Percentiles rank a stretch among this genome's conserved stretches.
Evolutionary conservation across 139 green algal species (phyloP).

Genomic region (Asterochloris sp.): DNA sequence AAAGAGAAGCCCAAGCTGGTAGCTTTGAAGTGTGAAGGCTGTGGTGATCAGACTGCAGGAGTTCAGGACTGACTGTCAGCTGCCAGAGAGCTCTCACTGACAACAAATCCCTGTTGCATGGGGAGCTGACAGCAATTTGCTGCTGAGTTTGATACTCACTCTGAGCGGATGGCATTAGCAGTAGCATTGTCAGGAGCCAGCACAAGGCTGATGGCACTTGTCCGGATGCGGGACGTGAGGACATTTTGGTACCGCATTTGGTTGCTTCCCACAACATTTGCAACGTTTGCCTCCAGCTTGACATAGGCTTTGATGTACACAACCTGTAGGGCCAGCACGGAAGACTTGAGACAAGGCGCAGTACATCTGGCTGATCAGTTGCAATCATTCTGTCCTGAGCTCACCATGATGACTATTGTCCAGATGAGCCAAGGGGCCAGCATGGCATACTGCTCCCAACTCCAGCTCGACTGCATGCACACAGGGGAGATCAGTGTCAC

Average conservation of each 20-base stretch:
- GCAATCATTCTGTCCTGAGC: not conserved
- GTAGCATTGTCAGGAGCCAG: not conserved
- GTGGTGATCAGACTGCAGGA: not conserved
- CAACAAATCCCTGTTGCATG: not conserved
- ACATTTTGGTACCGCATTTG: not conserved
- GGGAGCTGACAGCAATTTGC: not conserved
- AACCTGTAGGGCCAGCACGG: not conserved
- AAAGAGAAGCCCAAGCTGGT: no score
- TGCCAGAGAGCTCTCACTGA: not conserved
- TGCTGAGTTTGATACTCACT: not conserved
- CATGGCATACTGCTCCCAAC: not conserved
- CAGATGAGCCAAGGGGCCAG: slow-evolving; percentile 1
- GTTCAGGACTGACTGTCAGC: not conserved
- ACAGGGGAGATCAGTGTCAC: not conserved
- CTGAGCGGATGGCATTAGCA: not conserved
- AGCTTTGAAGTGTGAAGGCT: not conserved
- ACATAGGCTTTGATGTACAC: slow-evolving; percentile 7
- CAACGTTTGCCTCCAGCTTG: not conserved
- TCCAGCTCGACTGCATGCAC: not conserved
- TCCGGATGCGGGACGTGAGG: not conserved
- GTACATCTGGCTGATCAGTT: not conserved
- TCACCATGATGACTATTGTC: slow-evolving; percentile 13
- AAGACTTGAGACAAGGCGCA: not conserved
- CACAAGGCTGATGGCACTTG: not conserved
- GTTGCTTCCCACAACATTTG: not conserved